Evolutionary conservation across 1,284 basidiomycete species (phyloP).

Genomic region (Ustilago cynodontis): DNA sequence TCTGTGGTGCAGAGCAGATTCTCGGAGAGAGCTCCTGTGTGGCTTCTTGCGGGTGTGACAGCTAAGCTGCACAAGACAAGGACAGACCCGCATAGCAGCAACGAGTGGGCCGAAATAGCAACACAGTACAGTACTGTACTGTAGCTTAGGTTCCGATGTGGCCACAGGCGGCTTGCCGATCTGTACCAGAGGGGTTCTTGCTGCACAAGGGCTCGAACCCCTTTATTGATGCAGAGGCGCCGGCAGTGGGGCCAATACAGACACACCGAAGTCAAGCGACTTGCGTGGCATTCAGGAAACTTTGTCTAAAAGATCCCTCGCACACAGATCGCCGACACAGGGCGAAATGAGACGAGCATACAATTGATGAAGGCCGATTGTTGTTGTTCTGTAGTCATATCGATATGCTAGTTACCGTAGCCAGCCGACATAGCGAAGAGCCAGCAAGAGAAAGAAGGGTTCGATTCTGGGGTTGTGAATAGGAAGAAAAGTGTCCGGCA

Average conservation of each 20-base stretch:
- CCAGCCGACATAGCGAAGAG: background rate
- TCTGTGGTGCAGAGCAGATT: background rate
- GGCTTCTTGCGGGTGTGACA: background rate
- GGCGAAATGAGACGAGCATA: background rate
- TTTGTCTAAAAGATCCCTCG: background rate
- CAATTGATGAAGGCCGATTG: background rate
- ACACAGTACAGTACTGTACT: too few relatives aligned
- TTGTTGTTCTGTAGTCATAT: background rate
- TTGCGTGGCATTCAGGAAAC: background rate
- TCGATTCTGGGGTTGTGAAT: background rate
- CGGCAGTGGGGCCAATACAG: background rate
- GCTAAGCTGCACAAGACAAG: background rate
- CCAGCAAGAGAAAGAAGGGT: background rate
- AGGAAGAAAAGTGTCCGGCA: background rate
- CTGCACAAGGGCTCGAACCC: conserved; percentile 13
- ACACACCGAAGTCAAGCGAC: conserved; percentile 1
- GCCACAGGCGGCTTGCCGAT: conserved; percentile 3
- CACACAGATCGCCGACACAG: conserved; percentile 10
- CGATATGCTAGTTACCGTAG: background rate
- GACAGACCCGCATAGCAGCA: background rate
- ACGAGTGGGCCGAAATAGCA: background rate
- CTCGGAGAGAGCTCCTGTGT: conserved; percentile 1
- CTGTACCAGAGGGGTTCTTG: too few relatives aligned
- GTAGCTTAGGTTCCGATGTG: background rate
- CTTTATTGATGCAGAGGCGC: conserved; percentile 12